Conservation (phyloP, 306 rosid genomes). For the Quercus bicolor region DNA sequence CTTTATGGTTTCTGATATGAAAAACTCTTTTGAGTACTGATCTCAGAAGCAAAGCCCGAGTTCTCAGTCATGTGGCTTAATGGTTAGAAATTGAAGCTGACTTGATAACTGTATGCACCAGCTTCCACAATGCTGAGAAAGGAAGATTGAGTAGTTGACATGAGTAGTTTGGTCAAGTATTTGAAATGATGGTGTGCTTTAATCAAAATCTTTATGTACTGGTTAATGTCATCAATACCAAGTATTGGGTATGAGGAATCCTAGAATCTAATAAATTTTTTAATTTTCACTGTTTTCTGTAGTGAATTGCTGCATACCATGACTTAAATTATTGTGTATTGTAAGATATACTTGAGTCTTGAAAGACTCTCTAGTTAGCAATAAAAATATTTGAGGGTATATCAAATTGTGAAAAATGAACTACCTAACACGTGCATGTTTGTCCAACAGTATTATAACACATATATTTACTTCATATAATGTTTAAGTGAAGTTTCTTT, state of each 20-base stretch:
- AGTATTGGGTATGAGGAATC: neutral
- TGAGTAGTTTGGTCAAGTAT: neutral
- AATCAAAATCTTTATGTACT: neutral
- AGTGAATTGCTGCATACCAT: neutral
- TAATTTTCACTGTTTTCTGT: neutral
- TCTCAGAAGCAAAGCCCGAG: neutral
- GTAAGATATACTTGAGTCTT: neutral
- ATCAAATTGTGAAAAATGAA: neutral
- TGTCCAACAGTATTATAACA: neutral
- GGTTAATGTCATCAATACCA: neutral
- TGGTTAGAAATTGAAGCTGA: neutral
- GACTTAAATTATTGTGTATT: neutral
- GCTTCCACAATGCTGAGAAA: neutral
- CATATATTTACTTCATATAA: neutral
- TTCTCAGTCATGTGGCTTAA: neutral
- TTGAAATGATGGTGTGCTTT: neutral
- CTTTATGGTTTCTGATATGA: conserved; percentile 7
- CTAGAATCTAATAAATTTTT: neutral
- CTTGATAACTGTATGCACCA: neutral
- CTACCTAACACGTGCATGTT: neutral
- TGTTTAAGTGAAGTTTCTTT: neutral
- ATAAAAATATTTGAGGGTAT: neutral
- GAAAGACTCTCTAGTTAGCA: neutral
- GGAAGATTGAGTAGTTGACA: neutral
- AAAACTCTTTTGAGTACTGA: neutral